phyloP scores from a whole-genome alignment of 768 basidiomycete genomes.

The Plicaturopsis crispa region DNA sequence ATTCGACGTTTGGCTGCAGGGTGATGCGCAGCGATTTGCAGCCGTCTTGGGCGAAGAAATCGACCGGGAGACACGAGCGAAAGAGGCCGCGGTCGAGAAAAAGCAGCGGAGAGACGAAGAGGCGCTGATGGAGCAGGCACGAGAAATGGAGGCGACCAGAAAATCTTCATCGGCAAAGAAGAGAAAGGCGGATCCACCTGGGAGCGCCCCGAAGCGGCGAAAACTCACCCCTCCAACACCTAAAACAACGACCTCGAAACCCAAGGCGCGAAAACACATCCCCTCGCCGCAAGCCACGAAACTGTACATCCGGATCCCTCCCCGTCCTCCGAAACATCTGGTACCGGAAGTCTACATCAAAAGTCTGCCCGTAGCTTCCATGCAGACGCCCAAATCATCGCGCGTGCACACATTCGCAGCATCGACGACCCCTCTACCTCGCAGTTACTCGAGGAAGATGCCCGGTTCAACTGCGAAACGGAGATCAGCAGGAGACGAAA shows the following conservation, averaged over 20 bases:
- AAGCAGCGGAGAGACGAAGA: conserved; percentile 52
- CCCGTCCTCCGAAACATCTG: neutral
- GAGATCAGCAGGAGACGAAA: too few species aligned
- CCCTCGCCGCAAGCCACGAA: too few species aligned
- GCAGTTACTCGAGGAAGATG: too few species aligned
- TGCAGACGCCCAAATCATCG: too few species aligned
- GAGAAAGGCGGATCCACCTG: neutral
- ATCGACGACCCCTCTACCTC: too few species aligned
- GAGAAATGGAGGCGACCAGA: too few species aligned
- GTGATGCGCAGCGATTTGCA: conserved; percentile 81
- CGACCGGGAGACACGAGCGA: conserved; percentile 43
- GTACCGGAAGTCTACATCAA: neutral
- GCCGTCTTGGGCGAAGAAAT: conserved; percentile 50
- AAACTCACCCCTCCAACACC: neutral
- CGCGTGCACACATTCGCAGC: too few species aligned
- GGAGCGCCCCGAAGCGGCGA: neutral
- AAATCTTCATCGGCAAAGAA: neutral
- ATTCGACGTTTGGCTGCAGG: conserved; percentile 86
- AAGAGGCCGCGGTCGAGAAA: conserved; percentile 47
- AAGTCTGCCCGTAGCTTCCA: too few species aligned
- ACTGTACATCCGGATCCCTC: too few species aligned
- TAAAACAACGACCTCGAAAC: neutral
- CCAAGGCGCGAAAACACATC: too few species aligned
- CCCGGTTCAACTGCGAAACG: too few species aligned
- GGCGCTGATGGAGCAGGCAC: conserved; percentile 4